Evolutionary conservation across 2,329 filamentous ascomycete species (phyloP), one percentile per base, ranked within the genome.

Genomic region (Alternaria sp.): DNA sequence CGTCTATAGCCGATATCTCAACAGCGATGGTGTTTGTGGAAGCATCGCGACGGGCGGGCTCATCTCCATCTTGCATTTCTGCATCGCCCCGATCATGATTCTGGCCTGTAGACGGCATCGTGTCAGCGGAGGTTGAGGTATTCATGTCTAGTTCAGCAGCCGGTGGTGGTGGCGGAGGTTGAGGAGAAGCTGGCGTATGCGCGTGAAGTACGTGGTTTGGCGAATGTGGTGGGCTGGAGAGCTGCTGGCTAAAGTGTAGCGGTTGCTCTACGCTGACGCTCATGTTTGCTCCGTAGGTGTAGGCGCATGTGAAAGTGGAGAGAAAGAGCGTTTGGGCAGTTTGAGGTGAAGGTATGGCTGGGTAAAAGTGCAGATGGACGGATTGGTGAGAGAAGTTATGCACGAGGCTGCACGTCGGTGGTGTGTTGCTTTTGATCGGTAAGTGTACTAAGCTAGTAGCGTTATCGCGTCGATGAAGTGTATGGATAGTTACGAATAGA

Each of bases 201-300:
- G 69, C 62, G 62, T 75, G 71, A 22, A 71, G 71, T 12, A 68
- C 41, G 53, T 72, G 69, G 58, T 54, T 72, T 56, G 74, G 74
- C 36, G 75, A 75, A 25, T 70, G 75, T 30, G 73, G 67, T 30
- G 74, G 73, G 43, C 67, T 73, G 43, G 73, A 70, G 60, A 78
- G 67, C 48, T 72, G 75, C 57, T 76, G 76, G 65, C 65, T 69
- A 67, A 80, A 79, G 59, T 79, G 74, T 51, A 78, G 67, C 55
- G 76, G 74, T 49, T 75, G 73, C 62, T 80, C 78, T 49, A 79
- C 69, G 68, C 71, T 76, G 68, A 79, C 74, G 64, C 79, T 81
- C 79, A 81, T 81, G 66, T 70, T 74, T 64, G 56, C 57, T 32
- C 48, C 27, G 56, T 46, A 14, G 55, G 58, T 56, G 54, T 54